Evolutionary conservation across 441 rosid genomes (phyloP), one percentile per base, ranked within the genome.

Genomic region (Populus hybrid): DNA sequence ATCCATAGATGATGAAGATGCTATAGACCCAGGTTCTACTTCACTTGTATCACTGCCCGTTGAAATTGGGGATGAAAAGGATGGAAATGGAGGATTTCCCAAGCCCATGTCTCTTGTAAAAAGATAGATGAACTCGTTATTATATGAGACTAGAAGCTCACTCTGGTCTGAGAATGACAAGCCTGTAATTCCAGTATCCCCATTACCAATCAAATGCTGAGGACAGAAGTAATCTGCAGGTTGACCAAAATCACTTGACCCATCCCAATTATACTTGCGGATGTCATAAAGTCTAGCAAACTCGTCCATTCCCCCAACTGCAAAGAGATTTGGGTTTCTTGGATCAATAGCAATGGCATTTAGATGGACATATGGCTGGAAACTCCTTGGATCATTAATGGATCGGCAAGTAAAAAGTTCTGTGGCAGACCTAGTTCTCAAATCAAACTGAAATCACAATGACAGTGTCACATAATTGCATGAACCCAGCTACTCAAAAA

Each of bases 111-210:
- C 87, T 38, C 66, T 81, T 0, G 88, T 81, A 74, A 95, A 94
- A 36, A 95, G 91, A 82, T 95, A 92, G 70, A 95, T 90, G 82
- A 73, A 84, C 50, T 96, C 98, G 9, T 90, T 86, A 75, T 79
- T 87, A 83, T 92, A 94, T 4, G 98, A 88, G 79, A 87, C 97
- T 11, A 95, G 92, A 79, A 95, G 96, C 78, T 96, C 98, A 2
- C 98, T 92, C 81, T 87, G 93, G 82, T 86, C 92, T 2, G 99
- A 96, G 83, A 89, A 96, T 70, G 98, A 88, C 82, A 96, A 89
- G 75, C 98, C 97, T 9, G 97, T 96, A 64, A 96, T 90, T 66
- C 92, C 97, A 80, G 90, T 86, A 11, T 79, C 79, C 18, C 42
- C 78, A 79, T 87, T 86, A 69, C 95, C 94, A 72, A 91, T 76